Evolutionary conservation across 2,329 filamentous ascomycete genomes (phyloP).

Genomic region (Aspergillus sp.): DNA sequence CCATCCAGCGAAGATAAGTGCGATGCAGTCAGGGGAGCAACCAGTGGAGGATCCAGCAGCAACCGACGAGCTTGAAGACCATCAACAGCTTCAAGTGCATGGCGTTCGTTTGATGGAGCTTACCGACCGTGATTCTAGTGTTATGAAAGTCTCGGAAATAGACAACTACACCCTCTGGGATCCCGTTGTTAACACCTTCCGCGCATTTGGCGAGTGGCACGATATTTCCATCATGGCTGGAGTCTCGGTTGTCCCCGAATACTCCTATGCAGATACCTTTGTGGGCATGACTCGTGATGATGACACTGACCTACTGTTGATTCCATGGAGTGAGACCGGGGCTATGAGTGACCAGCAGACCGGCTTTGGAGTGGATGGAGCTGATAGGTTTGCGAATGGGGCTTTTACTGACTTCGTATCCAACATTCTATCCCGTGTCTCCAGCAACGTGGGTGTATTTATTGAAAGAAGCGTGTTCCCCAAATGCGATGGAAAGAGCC

Average conservation of each 20-base stretch:
- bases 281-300: constrained; percentile 65
- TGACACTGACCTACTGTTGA: constrained; percentile 67
- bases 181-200: constrained; percentile 86
- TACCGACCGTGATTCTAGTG: constrained; percentile 86
- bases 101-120: constrained; percentile 83
- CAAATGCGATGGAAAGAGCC: constrained; percentile 21
- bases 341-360: constrained; percentile 63
- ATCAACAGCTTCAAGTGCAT: constrained; percentile 62
- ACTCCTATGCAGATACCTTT: constrained; percentile 74
- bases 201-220: constrained; percentile 78
- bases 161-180: constrained; percentile 70
- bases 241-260: constrained; percentile 72
- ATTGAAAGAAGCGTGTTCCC: constrained; percentile 64
- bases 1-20: constrained; percentile 27
- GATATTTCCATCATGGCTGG: constrained; percentile 78
- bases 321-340: constrained; percentile 87
- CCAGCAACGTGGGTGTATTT: constrained; percentile 70
- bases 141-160: constrained; percentile 86
- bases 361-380: constrained; percentile 48
- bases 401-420: constrained; percentile 72
- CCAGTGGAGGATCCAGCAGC: constrained; percentile 17
- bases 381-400: constrained; percentile 53
- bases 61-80: constrained; percentile 9
- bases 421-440: constrained; percentile 57
- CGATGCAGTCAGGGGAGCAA: constrained; percentile 11